phyloP scores from a whole-genome alignment of 2,329 filamentous ascomycete genomes.

The Verticillium longisporum region DNA sequence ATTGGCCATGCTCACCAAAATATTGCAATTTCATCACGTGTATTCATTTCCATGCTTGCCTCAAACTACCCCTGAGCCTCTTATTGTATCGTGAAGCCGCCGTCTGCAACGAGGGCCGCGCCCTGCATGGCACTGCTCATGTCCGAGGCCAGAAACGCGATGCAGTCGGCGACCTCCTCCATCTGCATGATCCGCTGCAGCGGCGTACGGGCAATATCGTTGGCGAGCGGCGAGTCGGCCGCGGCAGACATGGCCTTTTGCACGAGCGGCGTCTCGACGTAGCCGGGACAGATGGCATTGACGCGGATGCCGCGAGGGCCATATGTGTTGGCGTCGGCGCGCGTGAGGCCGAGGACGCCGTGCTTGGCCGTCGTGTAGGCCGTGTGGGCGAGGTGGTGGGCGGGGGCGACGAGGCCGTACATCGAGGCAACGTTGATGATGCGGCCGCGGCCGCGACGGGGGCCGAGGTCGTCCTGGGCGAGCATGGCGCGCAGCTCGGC shows the following conservation, averaged over 20 bases:
- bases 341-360: slow-evolving; percentile 45
- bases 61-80: background rate
- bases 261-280: slow-evolving; percentile 34
- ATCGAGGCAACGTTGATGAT: slow-evolving; percentile 55
- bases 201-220: slow-evolving; percentile 36
- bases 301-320: slow-evolving; percentile 45
- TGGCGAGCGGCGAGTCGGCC: slow-evolving; percentile 21
- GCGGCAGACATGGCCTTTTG: slow-evolving; percentile 15
- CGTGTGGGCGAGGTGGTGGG: slow-evolving; percentile 26
- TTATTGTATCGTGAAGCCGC: slow-evolving; percentile 28
- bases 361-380: slow-evolving; percentile 48
- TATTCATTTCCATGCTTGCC: background rate
- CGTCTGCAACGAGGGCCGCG: slow-evolving; percentile 37
- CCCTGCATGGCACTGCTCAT: slow-evolving; percentile 48
- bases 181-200: slow-evolving; percentile 36
- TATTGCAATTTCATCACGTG: background rate
- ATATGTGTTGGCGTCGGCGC: slow-evolving; percentile 46
- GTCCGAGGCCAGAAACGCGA: slow-evolving; percentile 42
- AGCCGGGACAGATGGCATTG: slow-evolving; percentile 54
- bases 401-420: slow-evolving; percentile 37
- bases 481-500: slow-evolving; percentile 46
- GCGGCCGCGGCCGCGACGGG: slow-evolving; percentile 34
- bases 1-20: background rate
- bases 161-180: slow-evolving; percentile 47
- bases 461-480: slow-evolving; percentile 36